phyloP scores from a whole-genome alignment of 345 rosid species.

The Heritiera fomes region DNA sequence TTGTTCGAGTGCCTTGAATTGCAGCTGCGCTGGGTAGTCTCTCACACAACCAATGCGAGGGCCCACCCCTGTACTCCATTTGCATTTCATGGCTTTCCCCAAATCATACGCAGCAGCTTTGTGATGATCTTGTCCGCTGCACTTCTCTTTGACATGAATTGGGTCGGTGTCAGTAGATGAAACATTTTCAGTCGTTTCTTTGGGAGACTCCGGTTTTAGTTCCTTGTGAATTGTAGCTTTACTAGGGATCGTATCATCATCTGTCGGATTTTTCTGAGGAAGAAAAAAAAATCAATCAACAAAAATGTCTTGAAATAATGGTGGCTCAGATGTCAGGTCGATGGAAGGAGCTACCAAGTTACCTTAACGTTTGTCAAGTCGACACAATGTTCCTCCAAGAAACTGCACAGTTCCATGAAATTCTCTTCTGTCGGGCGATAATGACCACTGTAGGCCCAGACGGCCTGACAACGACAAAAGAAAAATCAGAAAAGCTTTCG shows the following conservation, averaged over 20 bases:
- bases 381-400: constrained; percentile 38
- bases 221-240: background rate
- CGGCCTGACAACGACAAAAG: constrained; percentile 29
- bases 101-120: too few relatives aligned
- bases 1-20: constrained; percentile 41
- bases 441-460: constrained; percentile 62
- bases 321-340: background rate
- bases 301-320: background rate
- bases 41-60: constrained; percentile 45
- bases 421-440: constrained; percentile 53
- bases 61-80: constrained; percentile 52
- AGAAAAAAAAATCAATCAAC: background rate
- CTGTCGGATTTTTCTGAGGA: constrained; percentile 34
- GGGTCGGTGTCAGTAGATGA: background rate
- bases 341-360: background rate
- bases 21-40: constrained; percentile 44
- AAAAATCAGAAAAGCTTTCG: background rate
- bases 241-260: constrained; percentile 37
- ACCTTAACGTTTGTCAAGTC: constrained; percentile 53
- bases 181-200: background rate
- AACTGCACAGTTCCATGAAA: constrained; percentile 39
- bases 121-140: background rate
- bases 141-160: background rate
- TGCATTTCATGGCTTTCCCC: constrained; percentile 12
- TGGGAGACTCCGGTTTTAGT: background rate